Percentiles rank a stretch among this genome's conserved stretches.
Conservation (phyloP, 2,329 filamentous ascomycete genomes). For the Trichoderma sp. region DNA sequence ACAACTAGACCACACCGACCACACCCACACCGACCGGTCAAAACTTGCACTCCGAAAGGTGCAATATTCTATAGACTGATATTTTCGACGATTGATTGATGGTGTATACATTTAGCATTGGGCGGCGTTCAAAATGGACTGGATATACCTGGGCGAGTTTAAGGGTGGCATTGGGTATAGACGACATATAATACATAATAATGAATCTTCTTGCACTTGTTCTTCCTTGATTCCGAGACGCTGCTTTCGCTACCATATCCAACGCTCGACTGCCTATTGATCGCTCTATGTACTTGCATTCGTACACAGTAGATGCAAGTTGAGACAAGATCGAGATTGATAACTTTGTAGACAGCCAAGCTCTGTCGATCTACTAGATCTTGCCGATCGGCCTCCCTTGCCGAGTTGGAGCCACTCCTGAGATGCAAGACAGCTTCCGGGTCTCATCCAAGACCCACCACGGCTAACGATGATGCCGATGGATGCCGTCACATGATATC, state of each 20-base stretch:
- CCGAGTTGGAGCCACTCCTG: not conserved
- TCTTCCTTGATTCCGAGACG: not conserved
- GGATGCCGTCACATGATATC: not conserved
- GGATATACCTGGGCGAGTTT: constrained; percentile 7
- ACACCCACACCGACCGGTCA: constrained; percentile 1
- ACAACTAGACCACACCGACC: not conserved
- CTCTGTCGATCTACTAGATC: not conserved
- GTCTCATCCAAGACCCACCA: not conserved
- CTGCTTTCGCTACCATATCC: too few relatives aligned
- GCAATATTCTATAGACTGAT: constrained; percentile 19
- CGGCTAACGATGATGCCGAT: constrained; percentile 5
- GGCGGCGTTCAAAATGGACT: constrained; percentile 10
- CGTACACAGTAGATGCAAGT: not conserved
- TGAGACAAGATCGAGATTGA: not conserved
- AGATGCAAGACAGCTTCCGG: not conserved
- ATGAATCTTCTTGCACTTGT: not conserved
- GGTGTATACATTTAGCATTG: constrained; percentile 12
- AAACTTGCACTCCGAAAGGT: not conserved
- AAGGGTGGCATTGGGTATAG: not conserved
- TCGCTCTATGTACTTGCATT: not conserved
- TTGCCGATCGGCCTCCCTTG: not conserved
- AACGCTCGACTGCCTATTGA: not conserved
- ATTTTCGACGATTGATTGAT: constrained; percentile 2
- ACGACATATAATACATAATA: not conserved
- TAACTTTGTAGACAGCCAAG: not conserved